These are phyloP conservation scores for Cyamopsis tetragonoloba DNA, from an alignment of 306 rosid genomes.

Conservation along the genomic window DNA sequence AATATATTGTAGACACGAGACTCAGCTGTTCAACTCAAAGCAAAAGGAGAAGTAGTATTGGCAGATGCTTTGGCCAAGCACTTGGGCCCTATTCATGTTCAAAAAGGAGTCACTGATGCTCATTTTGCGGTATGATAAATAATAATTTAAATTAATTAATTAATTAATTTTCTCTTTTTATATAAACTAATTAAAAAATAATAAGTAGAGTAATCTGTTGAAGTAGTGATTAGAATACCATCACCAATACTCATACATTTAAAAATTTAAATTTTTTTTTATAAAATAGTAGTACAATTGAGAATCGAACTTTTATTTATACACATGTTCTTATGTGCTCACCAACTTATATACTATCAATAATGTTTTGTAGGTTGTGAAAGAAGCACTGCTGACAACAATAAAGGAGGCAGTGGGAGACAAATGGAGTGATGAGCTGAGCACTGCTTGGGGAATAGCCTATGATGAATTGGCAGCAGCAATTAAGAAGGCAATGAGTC, in stretches of 20 bases:
- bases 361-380: neutral
- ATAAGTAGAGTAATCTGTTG: no score
- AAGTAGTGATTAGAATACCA: no score
- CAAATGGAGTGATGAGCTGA: neutral
- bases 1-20: neutral
- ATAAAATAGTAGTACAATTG: no score
- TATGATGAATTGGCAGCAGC: conserved; percentile 9
- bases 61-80: neutral
- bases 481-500: conserved; percentile 4
- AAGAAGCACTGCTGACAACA: neutral
- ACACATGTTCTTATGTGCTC: no score
- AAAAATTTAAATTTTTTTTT: no score
- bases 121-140: neutral
- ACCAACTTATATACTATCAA: no score
- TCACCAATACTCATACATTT: no score
- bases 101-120: neutral
- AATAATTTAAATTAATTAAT: no score
- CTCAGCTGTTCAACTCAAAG: neutral
- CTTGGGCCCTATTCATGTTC: neutral
- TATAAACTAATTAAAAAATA: no score
- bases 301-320: no score
- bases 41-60: neutral
- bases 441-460: neutral
- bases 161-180: no score
- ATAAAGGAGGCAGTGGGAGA: neutral